These are phyloP conservation scores for Orbilia oligospora DNA, from an alignment of 2,329 filamentous ascomycete genomes.

Conservation along the genomic window DNA sequence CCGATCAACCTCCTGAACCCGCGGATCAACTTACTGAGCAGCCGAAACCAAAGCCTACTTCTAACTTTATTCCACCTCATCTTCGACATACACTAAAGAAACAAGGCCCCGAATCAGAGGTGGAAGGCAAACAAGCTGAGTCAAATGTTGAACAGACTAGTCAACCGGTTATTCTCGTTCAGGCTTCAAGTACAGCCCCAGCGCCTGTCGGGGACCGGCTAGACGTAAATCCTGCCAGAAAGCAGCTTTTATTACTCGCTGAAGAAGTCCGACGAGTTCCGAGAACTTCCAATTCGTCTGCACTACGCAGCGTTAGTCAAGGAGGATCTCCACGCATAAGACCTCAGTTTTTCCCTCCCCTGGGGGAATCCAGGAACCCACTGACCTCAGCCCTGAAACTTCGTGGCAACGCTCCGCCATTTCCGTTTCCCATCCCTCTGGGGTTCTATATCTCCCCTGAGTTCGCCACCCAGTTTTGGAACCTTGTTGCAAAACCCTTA, in stretches of 20 bases:
- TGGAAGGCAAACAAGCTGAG: background rate
- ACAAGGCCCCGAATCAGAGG: background rate
- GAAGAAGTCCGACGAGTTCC: background rate
- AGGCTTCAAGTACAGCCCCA: background rate
- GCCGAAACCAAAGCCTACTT: constrained; percentile 1
- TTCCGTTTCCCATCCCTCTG: background rate
- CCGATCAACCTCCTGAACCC: constrained; percentile 1
- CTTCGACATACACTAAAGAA: constrained; percentile 34
- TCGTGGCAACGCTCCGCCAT: background rate
- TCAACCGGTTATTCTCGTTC: background rate
- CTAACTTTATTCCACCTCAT: constrained; percentile 44
- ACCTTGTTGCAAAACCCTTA: constrained; percentile 33
- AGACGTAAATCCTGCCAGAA: background rate
- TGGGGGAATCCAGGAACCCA: constrained; percentile 6
- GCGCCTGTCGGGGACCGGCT: background rate
- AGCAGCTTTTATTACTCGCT: background rate
- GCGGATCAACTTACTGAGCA: constrained; percentile 5
- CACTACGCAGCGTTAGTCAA: background rate
- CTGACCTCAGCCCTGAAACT: background rate
- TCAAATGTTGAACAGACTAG: background rate
- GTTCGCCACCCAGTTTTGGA: constrained; percentile 26
- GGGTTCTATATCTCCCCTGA: background rate
- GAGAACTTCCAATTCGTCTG: background rate
- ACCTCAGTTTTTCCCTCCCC: background rate
- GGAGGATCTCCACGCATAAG: background rate